Percentiles rank a stretch among this genome's conserved stretches.
phyloP scores from a whole-genome alignment of 2,329 filamentous ascomycete species.

The Rhinocladiella similis region DNA sequence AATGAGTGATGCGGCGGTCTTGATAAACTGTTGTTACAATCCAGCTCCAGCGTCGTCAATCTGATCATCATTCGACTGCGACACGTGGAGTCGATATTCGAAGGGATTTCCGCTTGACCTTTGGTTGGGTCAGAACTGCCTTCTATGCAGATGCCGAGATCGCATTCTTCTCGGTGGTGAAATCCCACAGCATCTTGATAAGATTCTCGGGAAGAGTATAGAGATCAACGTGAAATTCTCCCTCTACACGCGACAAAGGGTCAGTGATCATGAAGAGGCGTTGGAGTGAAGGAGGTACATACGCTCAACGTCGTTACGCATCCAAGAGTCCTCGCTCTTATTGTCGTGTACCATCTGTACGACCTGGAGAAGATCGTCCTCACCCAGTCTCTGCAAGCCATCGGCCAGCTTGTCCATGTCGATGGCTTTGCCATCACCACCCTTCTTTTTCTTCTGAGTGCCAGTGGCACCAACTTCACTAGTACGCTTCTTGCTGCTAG shows the following conservation, averaged over 20 bases:
- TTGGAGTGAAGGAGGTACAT: slow-evolving; percentile 42
- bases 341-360: slow-evolving; percentile 99
- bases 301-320: slow-evolving; percentile 96
- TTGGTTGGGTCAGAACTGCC: neutral
- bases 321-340: slow-evolving; percentile 91
- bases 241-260: slow-evolving; percentile 58
- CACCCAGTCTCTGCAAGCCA: slow-evolving; percentile 79
- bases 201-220: slow-evolving; percentile 92
- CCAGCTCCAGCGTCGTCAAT: neutral
- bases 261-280: slow-evolving; percentile 3
- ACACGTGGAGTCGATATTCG: neutral
- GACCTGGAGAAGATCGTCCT: slow-evolving; percentile 91
- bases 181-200: slow-evolving; percentile 95
- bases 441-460: slow-evolving; percentile 72
- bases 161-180: slow-evolving; percentile 53
- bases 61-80: neutral
- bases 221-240: slow-evolving; percentile 96
- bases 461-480: slow-evolving; percentile 46
- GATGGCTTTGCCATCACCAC: slow-evolving; percentile 62
- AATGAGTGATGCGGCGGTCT: neutral
- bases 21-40: neutral
- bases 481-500: slow-evolving; percentile 60
- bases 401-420: slow-evolving; percentile 98
- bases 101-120: neutral
- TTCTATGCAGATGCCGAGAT: slow-evolving; percentile 26